Percentiles rank a stretch among this genome's conserved stretches.
Conservation (phyloP, 2,329 filamentous ascomycete species). For the Nothomitra cinnamomea region DNA sequence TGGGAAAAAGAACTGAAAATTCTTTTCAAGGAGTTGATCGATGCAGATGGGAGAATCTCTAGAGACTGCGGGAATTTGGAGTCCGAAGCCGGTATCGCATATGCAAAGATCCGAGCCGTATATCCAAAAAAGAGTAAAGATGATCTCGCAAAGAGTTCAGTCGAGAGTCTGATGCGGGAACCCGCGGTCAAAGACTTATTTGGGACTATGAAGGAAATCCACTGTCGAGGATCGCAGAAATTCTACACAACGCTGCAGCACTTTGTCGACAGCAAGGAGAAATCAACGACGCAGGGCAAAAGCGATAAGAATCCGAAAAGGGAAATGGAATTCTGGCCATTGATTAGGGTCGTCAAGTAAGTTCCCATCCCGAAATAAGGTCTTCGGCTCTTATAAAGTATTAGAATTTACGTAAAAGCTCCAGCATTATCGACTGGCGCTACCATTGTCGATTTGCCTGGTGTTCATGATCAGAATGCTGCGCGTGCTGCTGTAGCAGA, state of each 20-base stretch:
- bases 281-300: conserved; percentile 17
- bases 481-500: conserved; percentile 40
- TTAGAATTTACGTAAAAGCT: conserved; percentile 31
- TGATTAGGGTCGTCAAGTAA: conserved; percentile 22
- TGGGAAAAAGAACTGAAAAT: conserved; percentile 35
- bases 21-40: conserved; percentile 32
- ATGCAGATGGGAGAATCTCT: conserved; percentile 22
- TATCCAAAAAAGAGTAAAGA: conserved; percentile 28
- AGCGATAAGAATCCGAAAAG: conserved; percentile 19
- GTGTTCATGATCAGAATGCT: conserved; percentile 41
- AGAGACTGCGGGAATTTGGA: conserved; percentile 25
- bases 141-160: conserved; percentile 20
- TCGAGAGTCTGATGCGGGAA: conserved; percentile 27
- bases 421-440: conserved; percentile 34
- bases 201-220: conserved; percentile 27
- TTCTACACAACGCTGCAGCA: conserved; percentile 31
- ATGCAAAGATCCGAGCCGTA: conserved; percentile 33
- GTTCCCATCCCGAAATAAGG: background rate
- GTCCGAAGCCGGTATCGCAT: conserved; percentile 30
- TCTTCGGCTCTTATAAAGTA: background rate
- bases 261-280: conserved; percentile 40
- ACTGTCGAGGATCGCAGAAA: conserved; percentile 18
- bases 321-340: conserved; percentile 25
- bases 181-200: conserved; percentile 26
- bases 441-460: conserved; percentile 40